These are phyloP conservation scores for Pichia sp. DNA, from an alignment of 1,139 yeast genomes.

Conservation along the genomic window DNA sequence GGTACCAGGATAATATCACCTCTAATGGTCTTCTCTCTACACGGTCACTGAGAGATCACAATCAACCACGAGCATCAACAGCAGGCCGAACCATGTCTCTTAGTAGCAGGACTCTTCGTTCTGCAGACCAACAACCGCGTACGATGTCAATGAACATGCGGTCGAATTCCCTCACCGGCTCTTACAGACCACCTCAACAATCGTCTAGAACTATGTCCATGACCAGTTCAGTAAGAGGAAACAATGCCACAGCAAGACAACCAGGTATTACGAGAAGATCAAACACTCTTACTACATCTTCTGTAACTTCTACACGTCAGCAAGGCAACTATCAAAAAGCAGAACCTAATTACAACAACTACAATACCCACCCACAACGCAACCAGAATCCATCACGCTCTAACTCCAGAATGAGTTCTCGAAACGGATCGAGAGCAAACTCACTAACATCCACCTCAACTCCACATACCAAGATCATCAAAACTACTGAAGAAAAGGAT, in stretches of 20 bases:
- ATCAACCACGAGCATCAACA: constrained; percentile 3
- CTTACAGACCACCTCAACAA: neutral
- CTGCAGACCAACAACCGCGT: constrained; percentile 13
- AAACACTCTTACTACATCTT: constrained; percentile 11
- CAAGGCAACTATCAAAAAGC: neutral
- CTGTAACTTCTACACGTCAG: neutral
- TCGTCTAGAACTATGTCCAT: constrained; percentile 15
- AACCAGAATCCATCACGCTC: neutral
- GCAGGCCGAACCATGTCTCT: constrained; percentile 24
- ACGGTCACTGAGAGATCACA: neutral
- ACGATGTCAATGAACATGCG: constrained; percentile 24
- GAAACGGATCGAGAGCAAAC: constrained; percentile 19
- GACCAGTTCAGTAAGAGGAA: constrained; percentile 6
- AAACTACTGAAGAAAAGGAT: constrained; percentile 25
- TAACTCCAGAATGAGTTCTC: constrained; percentile 5
- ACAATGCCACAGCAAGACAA: neutral
- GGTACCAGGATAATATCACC: constrained; percentile 8
- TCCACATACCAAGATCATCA: constrained; percentile 23
- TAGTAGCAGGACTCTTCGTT: constrained; percentile 14
- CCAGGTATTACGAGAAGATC: constrained; percentile 9
- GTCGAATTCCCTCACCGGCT: neutral
- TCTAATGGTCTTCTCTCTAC: constrained; percentile 9
- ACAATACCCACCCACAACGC: too few species aligned
- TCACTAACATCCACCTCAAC: constrained; percentile 21
- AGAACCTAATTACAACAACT: too few species aligned